Base-by-base conservation (phyloP, 1,284 basidiomycete genomes). In the Sporisorium graminicola region DNA sequence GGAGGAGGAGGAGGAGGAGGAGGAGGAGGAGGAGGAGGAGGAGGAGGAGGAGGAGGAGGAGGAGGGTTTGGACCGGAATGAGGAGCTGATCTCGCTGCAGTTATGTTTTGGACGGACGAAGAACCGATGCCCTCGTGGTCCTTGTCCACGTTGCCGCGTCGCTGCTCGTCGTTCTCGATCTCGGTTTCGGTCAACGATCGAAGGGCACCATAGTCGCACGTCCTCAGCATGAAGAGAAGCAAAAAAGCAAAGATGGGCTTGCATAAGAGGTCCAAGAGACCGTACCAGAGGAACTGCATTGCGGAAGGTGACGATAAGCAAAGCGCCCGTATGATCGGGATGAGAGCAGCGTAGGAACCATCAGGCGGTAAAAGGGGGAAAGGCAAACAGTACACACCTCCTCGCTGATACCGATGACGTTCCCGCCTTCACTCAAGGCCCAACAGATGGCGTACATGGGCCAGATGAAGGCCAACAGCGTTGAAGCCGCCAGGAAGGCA, bases 181-280 rank as follows among this genome's bases (percentile, higher is more conserved):
- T 55, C 20, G 33, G 42, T 33, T 29, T 78, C 73, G 12, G 73
- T 51, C 10, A 61, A 26, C 43, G 69, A 73, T 31, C 56, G 58
- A 2, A 77, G 70, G 12, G 52, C 43, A 26, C 53, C 56, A 40
- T 77, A 80, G 57, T 78, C 65, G 37, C 79, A 67, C 9, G 58
- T 62, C 20, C 68, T 33, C 5, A 82, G 59, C 55, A 72, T 58
- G 20, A 47, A 50, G 31, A 82, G 67, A 27, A 83, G 78, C 44
- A 79, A 47, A 27, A 83, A 62, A 2, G 76, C 67, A 58, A 82
- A 83, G 33, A 81, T 49, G 8, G 80, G 84, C 64, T 88, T 90
- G 57, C 88, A 87, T 74, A 90, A 57, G 14, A 91, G 59, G 75
- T 91, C 90, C 67, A 91, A 86, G 27, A 84, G 37, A 10, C 90